These are phyloP conservation scores for Cadophora sp. DNA, from an alignment of 2,329 filamentous ascomycete species.

Conservation along the genomic window DNA sequence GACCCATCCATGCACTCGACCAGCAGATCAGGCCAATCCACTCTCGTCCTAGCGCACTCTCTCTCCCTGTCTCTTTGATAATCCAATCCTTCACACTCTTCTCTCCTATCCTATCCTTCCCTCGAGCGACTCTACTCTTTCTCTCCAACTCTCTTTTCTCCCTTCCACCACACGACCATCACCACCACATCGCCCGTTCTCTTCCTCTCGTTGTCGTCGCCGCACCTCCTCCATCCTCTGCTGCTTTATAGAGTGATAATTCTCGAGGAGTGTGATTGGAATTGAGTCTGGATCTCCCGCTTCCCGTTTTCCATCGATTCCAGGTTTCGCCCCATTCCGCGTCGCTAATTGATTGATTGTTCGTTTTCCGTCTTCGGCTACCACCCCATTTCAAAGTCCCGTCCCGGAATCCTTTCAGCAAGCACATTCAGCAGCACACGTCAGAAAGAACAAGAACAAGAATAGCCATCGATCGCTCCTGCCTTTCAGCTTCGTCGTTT, in stretches of 20 bases:
- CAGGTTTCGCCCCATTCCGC: not conserved
- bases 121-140: not conserved
- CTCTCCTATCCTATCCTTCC: not conserved
- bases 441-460: not conserved
- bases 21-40: not conserved
- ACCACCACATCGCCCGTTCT: conserved; percentile 16
- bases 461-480: conserved; percentile 20
- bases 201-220: conserved; percentile 14
- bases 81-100: not conserved
- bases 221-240: conserved; percentile 9
- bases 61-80: not conserved
- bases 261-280: conserved; percentile 10
- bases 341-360: conserved; percentile 7
- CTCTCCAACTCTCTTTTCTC: not conserved
- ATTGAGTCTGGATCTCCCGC: not conserved
- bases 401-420: conserved; percentile 6
- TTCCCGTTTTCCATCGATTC: not conserved
- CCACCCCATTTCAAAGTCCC: conserved; percentile 21
- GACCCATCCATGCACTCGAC: not conserved
- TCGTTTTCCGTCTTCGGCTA: conserved; percentile 13
- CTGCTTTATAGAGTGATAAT: not conserved
- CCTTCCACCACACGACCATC: no score
- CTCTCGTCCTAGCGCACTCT: not conserved
- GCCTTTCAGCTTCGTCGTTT: conserved; percentile 36
- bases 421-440: not conserved